Evolutionary conservation across 192 early-diverging fungal species (phyloP).

Genomic region (Rhizophlyctis rosea): DNA sequence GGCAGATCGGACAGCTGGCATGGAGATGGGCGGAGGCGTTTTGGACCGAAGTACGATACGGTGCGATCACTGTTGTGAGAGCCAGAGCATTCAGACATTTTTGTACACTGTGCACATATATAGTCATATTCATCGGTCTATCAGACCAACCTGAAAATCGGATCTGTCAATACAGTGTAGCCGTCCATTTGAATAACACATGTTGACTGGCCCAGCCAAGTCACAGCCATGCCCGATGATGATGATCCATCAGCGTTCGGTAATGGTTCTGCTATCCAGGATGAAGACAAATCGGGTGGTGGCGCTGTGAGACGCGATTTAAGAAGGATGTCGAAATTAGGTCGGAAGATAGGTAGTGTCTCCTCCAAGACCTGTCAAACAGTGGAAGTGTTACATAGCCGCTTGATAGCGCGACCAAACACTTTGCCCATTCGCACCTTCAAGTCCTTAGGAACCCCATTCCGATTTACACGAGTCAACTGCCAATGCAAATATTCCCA

Average conservation of each 20-base stretch:
- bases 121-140: no score
- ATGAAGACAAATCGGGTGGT: slow-evolving; percentile 3
- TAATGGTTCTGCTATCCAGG: slow-evolving; percentile 10
- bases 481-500: slow-evolving; percentile 36
- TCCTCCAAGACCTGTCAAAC: slow-evolving; percentile 20
- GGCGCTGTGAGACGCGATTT: slow-evolving; percentile 1
- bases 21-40: slow-evolving; percentile 49
- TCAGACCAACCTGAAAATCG: slow-evolving; percentile 51
- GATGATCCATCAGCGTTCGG: background rate
- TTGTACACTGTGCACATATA: no score
- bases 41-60: slow-evolving; percentile 39
- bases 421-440: no score
- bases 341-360: slow-evolving; percentile 25
- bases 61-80: background rate
- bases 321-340: slow-evolving; percentile 31
- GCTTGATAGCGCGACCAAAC: no score
- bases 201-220: slow-evolving; percentile 50
- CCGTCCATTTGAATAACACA: slow-evolving; percentile 56
- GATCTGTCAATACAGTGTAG: slow-evolving; percentile 51
- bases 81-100: no score
- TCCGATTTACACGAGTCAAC: slow-evolving; percentile 36
- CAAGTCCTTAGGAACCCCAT: slow-evolving; percentile 32
- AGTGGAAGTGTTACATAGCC: no score
- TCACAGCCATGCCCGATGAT: slow-evolving; percentile 21
- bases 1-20: slow-evolving; percentile 44